These are phyloP conservation scores for Stachybotrys chartarum DNA, from an alignment of 2,329 filamentous ascomycete genomes.

Conservation along the genomic window DNA sequence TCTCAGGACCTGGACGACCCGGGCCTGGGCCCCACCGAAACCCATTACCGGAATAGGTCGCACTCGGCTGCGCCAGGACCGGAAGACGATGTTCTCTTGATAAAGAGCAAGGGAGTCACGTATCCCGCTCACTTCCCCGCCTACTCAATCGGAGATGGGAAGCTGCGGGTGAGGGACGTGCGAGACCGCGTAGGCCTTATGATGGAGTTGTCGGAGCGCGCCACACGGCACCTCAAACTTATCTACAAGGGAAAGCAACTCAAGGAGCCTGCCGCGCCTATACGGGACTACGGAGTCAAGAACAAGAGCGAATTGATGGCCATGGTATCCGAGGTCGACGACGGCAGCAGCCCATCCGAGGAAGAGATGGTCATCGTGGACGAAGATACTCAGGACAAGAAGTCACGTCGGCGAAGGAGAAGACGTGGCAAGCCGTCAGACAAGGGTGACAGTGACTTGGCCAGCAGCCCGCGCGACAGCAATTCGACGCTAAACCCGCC, in stretches of 20 bases:
- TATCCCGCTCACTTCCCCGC: slow-evolving; percentile 68
- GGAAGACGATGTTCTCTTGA: slow-evolving; percentile 64
- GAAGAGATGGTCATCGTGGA: slow-evolving; percentile 40
- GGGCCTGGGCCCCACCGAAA: slow-evolving; percentile 25
- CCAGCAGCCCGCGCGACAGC: slow-evolving; percentile 38
- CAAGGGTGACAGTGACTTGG: slow-evolving; percentile 26
- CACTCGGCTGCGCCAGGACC: slow-evolving; percentile 24
- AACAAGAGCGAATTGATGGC: slow-evolving; percentile 53
- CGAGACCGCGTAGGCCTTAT: slow-evolving; percentile 60
- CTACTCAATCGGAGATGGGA: slow-evolving; percentile 68
- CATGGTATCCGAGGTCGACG: slow-evolving; percentile 31
- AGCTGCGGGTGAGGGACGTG: slow-evolving; percentile 59
- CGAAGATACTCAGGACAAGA: slow-evolving; percentile 21
- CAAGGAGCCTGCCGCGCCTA: slow-evolving; percentile 53
- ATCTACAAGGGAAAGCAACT: slow-evolving; percentile 67
- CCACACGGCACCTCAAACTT: slow-evolving; percentile 52
- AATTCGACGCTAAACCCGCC: slow-evolving; percentile 26
- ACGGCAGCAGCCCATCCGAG: slow-evolving; percentile 30
- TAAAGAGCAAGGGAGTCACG: slow-evolving; percentile 59
- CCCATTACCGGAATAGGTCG: slow-evolving; percentile 31
- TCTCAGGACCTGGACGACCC: slow-evolving; percentile 58
- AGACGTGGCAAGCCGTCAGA: slow-evolving; percentile 37
- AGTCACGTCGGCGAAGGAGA: slow-evolving; percentile 28
- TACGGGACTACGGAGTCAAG: slow-evolving; percentile 55
- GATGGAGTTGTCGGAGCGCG: slow-evolving; percentile 52